These are phyloP conservation scores for Didymellaceae sp. DNA, from an alignment of 2,329 filamentous ascomycete species.

Conservation along the genomic window DNA sequence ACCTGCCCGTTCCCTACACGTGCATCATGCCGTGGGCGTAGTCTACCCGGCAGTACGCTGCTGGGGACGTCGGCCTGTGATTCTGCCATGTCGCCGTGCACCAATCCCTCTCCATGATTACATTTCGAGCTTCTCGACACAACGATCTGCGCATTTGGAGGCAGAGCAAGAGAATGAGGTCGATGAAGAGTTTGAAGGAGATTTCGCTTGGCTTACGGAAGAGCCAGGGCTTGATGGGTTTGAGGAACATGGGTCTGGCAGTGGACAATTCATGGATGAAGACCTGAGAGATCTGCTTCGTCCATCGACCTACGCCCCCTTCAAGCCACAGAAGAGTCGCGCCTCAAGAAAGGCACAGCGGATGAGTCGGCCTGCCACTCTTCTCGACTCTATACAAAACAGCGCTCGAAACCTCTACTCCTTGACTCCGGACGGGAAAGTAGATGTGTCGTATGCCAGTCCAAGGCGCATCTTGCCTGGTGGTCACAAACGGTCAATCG, in stretches of 20 bases:
- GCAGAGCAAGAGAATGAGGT: not conserved
- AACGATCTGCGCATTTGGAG: not conserved
- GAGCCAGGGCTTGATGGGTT: not conserved
- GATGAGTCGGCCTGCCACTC: conserved; percentile 25
- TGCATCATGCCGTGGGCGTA: not conserved
- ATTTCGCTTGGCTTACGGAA: not conserved
- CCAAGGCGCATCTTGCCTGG: conserved; percentile 4
- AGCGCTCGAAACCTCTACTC: conserved; percentile 29
- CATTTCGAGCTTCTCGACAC: conserved; percentile 2
- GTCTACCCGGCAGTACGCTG: not conserved
- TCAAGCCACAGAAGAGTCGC: conserved; percentile 22
- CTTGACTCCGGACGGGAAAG: conserved; percentile 11
- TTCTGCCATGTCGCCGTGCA: not conserved
- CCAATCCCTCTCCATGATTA: not conserved
- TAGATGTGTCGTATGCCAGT: conserved; percentile 24
- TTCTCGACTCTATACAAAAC: conserved; percentile 30
- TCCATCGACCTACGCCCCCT: not conserved
- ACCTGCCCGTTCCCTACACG: not conserved
- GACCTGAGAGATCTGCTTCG: no score
- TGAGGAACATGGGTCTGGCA: no score
- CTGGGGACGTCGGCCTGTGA: not conserved
- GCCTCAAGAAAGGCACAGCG: conserved; percentile 26
- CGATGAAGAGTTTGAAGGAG: not conserved
- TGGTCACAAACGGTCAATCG: not conserved
- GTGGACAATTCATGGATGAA: not conserved